These are phyloP conservation scores for Kuraishia cidri DNA, from an alignment of 805 yeast genomes.

Conservation along the genomic window DNA sequence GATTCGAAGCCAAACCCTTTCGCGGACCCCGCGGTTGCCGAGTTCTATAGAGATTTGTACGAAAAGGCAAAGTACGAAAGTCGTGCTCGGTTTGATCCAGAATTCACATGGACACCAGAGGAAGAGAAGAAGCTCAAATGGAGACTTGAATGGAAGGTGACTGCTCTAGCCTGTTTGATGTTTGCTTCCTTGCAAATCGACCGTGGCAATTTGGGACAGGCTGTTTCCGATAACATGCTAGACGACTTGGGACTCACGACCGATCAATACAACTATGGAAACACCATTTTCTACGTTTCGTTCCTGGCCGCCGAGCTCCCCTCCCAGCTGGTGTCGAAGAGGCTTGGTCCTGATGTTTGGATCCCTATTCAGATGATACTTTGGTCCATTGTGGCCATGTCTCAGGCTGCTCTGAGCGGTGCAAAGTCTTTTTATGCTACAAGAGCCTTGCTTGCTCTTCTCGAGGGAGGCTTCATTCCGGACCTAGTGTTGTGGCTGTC, in stretches of 20 bases:
- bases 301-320: slow-evolving; percentile 31
- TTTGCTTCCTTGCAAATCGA: neutral
- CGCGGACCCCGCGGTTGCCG: slow-evolving; percentile 32
- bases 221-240: neutral
- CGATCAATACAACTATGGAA: slow-evolving; percentile 22
- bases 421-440: slow-evolving; percentile 16
- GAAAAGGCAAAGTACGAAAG: slow-evolving; percentile 46
- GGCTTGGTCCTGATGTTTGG: slow-evolving; percentile 50
- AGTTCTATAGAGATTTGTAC: slow-evolving; percentile 33
- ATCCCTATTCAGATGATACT: slow-evolving; percentile 30
- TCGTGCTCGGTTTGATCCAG: slow-evolving; percentile 46
- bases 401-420: slow-evolving; percentile 15
- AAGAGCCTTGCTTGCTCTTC: slow-evolving; percentile 18
- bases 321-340: slow-evolving; percentile 50
- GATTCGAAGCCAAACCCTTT: too few species aligned
- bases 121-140: slow-evolving; percentile 6
- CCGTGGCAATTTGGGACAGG: neutral
- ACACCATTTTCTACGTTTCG: slow-evolving; percentile 19
- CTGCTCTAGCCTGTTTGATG: neutral
- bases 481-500: slow-evolving; percentile 23
- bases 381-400: slow-evolving; percentile 20
- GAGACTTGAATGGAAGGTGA: neutral
- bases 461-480: slow-evolving; percentile 21
- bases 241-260: slow-evolving; percentile 19
- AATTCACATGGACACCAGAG: slow-evolving; percentile 21